Conservation (phyloP, 2,329 filamentous ascomycete genomes). For the Curvularia lunata region DNA sequence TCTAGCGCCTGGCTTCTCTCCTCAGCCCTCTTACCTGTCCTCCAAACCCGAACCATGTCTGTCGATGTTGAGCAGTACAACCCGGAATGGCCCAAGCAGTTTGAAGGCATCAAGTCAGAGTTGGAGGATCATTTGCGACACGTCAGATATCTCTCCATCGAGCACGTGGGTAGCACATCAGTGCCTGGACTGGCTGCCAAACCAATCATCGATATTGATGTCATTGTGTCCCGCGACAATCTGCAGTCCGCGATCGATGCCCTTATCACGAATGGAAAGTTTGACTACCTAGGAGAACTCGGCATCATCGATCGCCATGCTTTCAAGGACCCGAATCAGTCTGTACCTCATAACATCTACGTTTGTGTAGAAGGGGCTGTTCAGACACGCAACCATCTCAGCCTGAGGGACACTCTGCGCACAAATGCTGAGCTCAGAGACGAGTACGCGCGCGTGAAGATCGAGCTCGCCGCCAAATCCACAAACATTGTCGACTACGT, state of each 20-base stretch:
- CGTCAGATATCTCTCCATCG: conserved; percentile 33
- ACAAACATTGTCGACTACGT: conserved; percentile 32
- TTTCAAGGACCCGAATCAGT: conserved; percentile 42
- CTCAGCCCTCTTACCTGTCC: not conserved
- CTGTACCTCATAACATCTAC: conserved; percentile 45
- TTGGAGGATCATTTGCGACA: conserved; percentile 25
- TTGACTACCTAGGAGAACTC: conserved; percentile 47
- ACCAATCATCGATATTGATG: conserved; percentile 49
- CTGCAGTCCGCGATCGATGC: conserved; percentile 37
- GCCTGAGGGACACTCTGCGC: conserved; percentile 46
- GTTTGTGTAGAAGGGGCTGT: conserved; percentile 45
- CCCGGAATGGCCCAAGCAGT: conserved; percentile 37
- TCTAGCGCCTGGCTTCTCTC: not conserved
- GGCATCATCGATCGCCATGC: conserved; percentile 46
- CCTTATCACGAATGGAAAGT: conserved; percentile 40
- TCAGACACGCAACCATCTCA: conserved; percentile 49
- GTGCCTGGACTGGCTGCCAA: conserved; percentile 46
- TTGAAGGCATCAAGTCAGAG: conserved; percentile 25
- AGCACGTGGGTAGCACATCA: conserved; percentile 50
- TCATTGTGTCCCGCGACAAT: conserved; percentile 37
- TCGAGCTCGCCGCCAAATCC: conserved; percentile 26
- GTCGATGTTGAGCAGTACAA: conserved; percentile 37
- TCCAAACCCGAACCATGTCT: conserved; percentile 23
- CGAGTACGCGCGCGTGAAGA: conserved; percentile 35
- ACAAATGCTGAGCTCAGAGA: conserved; percentile 40